These are phyloP conservation scores for Cordyceps fumosorosea DNA, from an alignment of 2,329 filamentous ascomycete species.

Conservation along the genomic window DNA sequence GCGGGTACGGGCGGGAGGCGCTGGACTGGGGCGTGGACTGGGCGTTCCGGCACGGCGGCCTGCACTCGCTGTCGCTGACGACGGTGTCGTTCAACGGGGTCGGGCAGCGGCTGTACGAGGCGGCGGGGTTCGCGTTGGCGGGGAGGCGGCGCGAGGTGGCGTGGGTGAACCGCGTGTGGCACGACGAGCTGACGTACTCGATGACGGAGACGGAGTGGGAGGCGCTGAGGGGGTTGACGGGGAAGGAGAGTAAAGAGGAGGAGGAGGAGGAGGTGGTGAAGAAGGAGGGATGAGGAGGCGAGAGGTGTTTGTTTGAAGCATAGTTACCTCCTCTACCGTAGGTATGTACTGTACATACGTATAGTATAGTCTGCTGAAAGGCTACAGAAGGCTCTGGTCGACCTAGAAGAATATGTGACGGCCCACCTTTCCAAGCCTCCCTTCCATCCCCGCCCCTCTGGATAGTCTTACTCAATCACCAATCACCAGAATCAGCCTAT, in stretches of 20 bases:
- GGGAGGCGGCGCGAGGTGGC: constrained; percentile 7
- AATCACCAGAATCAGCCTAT: too few species aligned
- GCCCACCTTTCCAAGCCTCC: too few species aligned
- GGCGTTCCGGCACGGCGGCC: constrained; percentile 10
- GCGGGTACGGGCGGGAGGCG: constrained; percentile 13
- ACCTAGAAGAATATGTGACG: too few species aligned
- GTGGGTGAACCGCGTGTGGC: constrained; percentile 8
- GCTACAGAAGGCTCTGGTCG: too few species aligned
- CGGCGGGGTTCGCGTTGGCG: neutral
- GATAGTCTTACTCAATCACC: too few species aligned
- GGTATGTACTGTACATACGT: too few species aligned
- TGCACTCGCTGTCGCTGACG: constrained; percentile 12
- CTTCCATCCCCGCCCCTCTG: too few species aligned
- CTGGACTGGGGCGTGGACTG: constrained; percentile 14
- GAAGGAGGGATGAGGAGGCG: neutral
- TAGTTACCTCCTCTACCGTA: too few species aligned
- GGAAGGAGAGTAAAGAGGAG: neutral
- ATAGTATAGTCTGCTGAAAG: too few species aligned
- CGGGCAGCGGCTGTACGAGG: constrained; percentile 7
- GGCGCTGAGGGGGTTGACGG: neutral
- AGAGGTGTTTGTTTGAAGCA: too few species aligned
- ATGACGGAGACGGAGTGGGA: constrained; percentile 14
- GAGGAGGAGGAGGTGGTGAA: neutral
- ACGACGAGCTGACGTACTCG: constrained; percentile 12
- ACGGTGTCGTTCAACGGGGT: constrained; percentile 7